phyloP scores from a whole-genome alignment of 1,284 basidiomycete genomes.

The Cutaneotrichosporon sp. region DNA sequence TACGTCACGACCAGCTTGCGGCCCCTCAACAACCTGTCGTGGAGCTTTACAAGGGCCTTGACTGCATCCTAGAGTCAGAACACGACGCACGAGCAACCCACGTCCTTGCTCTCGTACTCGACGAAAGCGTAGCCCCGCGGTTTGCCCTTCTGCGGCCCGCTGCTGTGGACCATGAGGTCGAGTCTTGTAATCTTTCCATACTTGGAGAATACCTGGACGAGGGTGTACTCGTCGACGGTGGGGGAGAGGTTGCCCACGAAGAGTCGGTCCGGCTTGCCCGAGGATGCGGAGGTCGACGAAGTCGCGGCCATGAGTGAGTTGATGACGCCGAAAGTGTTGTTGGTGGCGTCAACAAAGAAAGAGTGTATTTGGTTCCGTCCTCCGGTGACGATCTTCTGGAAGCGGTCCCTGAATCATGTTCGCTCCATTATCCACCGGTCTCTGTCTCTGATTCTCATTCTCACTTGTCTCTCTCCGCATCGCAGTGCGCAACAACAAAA shows the following conservation, averaged over 20 bases:
- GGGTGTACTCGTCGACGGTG: constrained; percentile 83
- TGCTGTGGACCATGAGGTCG: constrained; percentile 93
- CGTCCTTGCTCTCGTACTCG: constrained; percentile 72
- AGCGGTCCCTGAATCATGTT: background rate
- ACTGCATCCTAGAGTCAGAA: constrained; percentile 64
- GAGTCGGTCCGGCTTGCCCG: constrained; percentile 54
- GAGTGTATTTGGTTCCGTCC: constrained; percentile 3
- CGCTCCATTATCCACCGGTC: background rate
- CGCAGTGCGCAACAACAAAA: background rate
- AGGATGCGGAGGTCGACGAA: constrained; percentile 11
- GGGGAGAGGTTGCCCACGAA: constrained; percentile 89
- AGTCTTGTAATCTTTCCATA: constrained; percentile 87
- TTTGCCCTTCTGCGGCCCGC: constrained; percentile 79
- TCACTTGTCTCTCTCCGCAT: background rate
- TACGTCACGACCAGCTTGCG: constrained; percentile 81
- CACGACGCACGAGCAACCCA: constrained; percentile 53
- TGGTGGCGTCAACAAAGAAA: too few species aligned
- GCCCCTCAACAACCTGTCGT: constrained; percentile 78
- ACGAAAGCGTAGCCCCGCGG: constrained; percentile 93
- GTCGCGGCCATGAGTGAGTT: constrained; percentile 2
- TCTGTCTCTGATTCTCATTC: background rate
- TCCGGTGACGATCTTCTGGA: too few species aligned
- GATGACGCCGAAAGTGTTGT: too few species aligned
- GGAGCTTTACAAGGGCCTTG: constrained; percentile 67
- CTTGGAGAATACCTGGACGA: constrained; percentile 83